Base-by-base conservation (phyloP, 2,329 filamentous ascomycete genomes). In the Diaporthe sp. region DNA sequence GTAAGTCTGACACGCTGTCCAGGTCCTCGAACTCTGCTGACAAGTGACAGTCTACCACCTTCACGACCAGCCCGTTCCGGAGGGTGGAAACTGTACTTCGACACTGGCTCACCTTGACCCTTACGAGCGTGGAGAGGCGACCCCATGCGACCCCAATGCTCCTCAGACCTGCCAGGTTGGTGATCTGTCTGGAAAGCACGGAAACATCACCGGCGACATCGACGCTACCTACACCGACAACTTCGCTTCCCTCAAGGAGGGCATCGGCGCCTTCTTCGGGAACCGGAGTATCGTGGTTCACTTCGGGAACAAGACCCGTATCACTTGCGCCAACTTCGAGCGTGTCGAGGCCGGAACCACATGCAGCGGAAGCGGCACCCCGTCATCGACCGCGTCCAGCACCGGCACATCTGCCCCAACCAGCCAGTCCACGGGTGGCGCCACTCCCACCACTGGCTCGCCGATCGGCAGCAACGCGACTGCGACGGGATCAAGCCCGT, bases 181-280 rank as follows among this genome's bases (percentile, higher is more conserved):
- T 77, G 94, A 96, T 81, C 86, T 95, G 72, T 89, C 90, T 78
- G 94, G 94, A 80, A 96, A 96, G 85, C 86, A 93, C 79, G 93
- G 93, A 76, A 86, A 87, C 75, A 88, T 94, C 79, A 85, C 82
- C 35, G 81, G 82, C 37, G 86, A 88, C 76, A 92, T 88, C 79
- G 80, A 81, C 37, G 82, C 81, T 72, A 84, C 82, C 65, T 93
- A 90, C 83, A 79, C 82, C 74, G 92, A 94, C 79, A 81, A 83
- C 30, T 94, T 87, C 79, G 83, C 88, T n/a, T 90, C 91, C 5
- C 88, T 91, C 42, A 79, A 84, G 56, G 80, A 85, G 19, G 88
- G 86, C 47, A 82, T 85, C 53, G 85, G 85, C 9, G 84, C 88
- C 68, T 94, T 91, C 85, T 89, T 94, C 74, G 91, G 90, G 59